Conservation (phyloP, 768 basidiomycete species). For the Boletus sensibilis region DNA sequence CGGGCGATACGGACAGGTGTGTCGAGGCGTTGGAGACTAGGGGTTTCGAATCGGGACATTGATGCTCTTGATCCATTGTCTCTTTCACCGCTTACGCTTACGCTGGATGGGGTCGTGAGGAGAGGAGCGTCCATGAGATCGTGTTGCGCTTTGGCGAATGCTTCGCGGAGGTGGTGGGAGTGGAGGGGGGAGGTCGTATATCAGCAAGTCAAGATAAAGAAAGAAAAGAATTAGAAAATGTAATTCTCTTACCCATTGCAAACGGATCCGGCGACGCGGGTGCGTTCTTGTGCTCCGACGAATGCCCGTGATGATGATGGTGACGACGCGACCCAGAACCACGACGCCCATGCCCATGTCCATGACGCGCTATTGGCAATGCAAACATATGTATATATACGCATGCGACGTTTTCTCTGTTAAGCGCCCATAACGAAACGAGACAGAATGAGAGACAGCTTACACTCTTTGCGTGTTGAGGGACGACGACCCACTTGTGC, state of each 20-base stretch:
- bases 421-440: background rate
- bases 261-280: conserved; percentile 19
- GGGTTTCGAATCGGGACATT: background rate
- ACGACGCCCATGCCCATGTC: conserved; percentile 3
- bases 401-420: background rate
- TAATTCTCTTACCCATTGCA: conserved; percentile 17
- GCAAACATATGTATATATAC: background rate
- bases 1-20: conserved; percentile 8
- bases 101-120: background rate
- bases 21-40: background rate
- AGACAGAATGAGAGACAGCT: background rate
- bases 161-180: conserved; percentile 1
- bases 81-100: background rate
- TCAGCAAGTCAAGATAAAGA: background rate
- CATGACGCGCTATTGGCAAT: conserved; percentile 1
- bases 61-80: background rate
- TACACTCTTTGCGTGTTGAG: conserved; percentile 17
- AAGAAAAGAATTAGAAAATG: background rate
- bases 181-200: background rate
- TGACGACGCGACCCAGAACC: conserved; percentile 13
- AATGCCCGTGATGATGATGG: conserved; percentile 4
- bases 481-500: background rate
- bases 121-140: conserved; percentile 2
- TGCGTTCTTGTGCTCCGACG: conserved; percentile 1
- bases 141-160: conserved; percentile 21